Conservation (phyloP, 805 yeast species). For the Nakazawaea siamensis region DNA sequence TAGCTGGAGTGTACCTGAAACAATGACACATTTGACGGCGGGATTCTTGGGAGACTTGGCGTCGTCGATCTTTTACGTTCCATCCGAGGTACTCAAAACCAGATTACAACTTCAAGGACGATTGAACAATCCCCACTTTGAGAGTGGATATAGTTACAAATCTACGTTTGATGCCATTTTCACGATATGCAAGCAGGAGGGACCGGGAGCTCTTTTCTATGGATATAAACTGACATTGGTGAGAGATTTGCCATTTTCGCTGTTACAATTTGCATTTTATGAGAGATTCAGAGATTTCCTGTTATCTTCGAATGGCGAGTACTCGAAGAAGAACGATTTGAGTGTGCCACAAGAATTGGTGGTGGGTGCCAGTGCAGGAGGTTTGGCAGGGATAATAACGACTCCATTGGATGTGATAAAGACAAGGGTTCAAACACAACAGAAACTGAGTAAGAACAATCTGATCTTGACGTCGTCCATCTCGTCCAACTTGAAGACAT, state of each 20-base stretch:
- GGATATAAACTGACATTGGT: constrained; percentile 93
- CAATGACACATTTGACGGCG: constrained; percentile 69
- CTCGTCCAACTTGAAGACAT: constrained; percentile 38
- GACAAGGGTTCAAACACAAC: constrained; percentile 89
- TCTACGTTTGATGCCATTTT: constrained; percentile 65
- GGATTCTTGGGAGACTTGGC: constrained; percentile 94
- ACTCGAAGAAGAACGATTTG: constrained; percentile 31
- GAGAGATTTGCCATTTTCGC: constrained; percentile 93
- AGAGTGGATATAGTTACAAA: constrained; percentile 79
- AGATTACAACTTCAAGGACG: constrained; percentile 89
- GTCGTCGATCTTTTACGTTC: constrained; percentile 84
- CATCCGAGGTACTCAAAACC: constrained; percentile 90
- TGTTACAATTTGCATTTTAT: constrained; percentile 91
- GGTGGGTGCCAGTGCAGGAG: constrained; percentile 96
- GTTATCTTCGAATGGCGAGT: constrained; percentile 8
- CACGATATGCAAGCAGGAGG: constrained; percentile 63
- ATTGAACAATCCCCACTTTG: constrained; percentile 68
- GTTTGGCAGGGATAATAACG: constrained; percentile 79
- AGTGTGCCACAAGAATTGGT: constrained; percentile 55
- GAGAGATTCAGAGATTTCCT: constrained; percentile 63
- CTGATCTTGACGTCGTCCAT: constrained; percentile 35
- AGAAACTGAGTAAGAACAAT: constrained; percentile 18
- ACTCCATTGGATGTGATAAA: constrained; percentile 91
- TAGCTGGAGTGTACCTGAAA: constrained; percentile 62
- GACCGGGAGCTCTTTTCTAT: constrained; percentile 64